Conservation (phyloP, 1,284 basidiomycete genomes). For the Coniophora puteana region DNA sequence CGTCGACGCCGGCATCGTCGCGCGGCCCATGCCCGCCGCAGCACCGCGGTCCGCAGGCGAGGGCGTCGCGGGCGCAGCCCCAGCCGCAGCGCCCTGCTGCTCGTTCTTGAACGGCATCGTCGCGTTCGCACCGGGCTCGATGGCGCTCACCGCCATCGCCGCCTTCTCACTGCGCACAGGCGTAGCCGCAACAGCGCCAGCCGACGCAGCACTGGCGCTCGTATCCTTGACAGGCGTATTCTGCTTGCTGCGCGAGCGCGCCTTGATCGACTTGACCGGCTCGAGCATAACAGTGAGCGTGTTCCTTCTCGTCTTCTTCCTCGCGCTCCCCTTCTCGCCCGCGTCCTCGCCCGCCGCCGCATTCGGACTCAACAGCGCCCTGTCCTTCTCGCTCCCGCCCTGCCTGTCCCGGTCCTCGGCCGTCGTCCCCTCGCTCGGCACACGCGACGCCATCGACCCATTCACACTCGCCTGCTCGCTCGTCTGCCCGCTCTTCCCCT, state of each 20-base stretch:
- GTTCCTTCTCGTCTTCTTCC: slow-evolving; percentile 66
- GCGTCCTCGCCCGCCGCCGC: slow-evolving; percentile 11
- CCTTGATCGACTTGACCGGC: slow-evolving; percentile 61
- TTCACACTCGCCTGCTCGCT: slow-evolving; percentile 22
- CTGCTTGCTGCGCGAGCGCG: slow-evolving; percentile 38
- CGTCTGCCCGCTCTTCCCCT: no score
- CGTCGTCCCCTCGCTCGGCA: slow-evolving; percentile 38
- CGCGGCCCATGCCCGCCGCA: slow-evolving; percentile 21
- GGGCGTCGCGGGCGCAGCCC: slow-evolving; percentile 25
- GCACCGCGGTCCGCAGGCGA: slow-evolving; percentile 20
- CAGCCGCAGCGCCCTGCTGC: slow-evolving; percentile 28
- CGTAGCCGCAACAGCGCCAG: slow-evolving; percentile 12
- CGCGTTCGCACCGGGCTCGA: slow-evolving; percentile 26
- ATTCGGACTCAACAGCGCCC: slow-evolving; percentile 32
- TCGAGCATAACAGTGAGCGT: slow-evolving; percentile 84
- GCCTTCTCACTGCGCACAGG: slow-evolving; percentile 9
- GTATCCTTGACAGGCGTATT: slow-evolving; percentile 33
- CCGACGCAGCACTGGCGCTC: no score
- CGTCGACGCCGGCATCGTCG: slow-evolving; percentile 57
- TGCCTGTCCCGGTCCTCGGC: slow-evolving; percentile 18
- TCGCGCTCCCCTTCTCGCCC: slow-evolving; percentile 23
- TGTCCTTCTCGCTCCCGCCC: slow-evolving; percentile 9
- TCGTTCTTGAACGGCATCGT: slow-evolving; percentile 35
- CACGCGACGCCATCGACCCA: slow-evolving; percentile 32
- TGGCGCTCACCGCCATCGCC: slow-evolving; percentile 10